These are phyloP conservation scores for Dipteronia sinensis DNA, from an alignment of 345 rosid genomes.

Conservation along the genomic window DNA sequence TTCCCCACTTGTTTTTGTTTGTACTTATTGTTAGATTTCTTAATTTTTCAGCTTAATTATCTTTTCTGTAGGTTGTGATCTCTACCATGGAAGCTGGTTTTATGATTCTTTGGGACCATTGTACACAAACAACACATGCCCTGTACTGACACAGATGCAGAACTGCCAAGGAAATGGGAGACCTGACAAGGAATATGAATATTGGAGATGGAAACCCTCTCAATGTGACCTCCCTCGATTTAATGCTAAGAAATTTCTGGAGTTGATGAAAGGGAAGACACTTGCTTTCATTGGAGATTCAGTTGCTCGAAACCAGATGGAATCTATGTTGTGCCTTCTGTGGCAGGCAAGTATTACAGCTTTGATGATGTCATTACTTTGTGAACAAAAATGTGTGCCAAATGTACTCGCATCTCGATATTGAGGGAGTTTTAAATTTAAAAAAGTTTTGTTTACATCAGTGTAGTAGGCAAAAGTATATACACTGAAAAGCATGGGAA, in stretches of 20 bases:
- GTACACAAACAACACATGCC: slow-evolving; percentile 94
- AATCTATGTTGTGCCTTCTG: slow-evolving; percentile 93
- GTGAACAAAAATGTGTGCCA: background rate
- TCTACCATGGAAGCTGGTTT: slow-evolving; percentile 83
- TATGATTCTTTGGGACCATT: slow-evolving; percentile 74
- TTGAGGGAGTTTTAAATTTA: background rate
- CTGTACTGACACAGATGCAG: slow-evolving; percentile 92
- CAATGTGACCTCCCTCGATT: slow-evolving; percentile 91
- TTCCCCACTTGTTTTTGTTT: background rate
- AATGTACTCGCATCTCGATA: background rate
- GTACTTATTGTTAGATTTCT: slow-evolving; percentile 1
- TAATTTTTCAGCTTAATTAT: slow-evolving; percentile 20
- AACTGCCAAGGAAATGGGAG: slow-evolving; percentile 99
- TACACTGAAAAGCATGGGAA: background rate
- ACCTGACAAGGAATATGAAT: slow-evolving; percentile 88
- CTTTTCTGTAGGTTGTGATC: slow-evolving; percentile 69
- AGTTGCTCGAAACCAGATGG: slow-evolving; percentile 99
- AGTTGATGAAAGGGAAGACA: slow-evolving; percentile 92
- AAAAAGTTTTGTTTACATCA: background rate
- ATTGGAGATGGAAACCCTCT: slow-evolving; percentile 94
- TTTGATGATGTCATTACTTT: background rate
- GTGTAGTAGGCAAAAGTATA: background rate
- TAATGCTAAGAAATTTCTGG: slow-evolving; percentile 83
- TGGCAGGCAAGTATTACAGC: slow-evolving; percentile 80
- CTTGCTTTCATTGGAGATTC: slow-evolving; percentile 93